These are phyloP conservation scores for Funneliformis geosporum DNA, from an alignment of 192 early-diverging fungal species.

Conservation along the genomic window DNA sequence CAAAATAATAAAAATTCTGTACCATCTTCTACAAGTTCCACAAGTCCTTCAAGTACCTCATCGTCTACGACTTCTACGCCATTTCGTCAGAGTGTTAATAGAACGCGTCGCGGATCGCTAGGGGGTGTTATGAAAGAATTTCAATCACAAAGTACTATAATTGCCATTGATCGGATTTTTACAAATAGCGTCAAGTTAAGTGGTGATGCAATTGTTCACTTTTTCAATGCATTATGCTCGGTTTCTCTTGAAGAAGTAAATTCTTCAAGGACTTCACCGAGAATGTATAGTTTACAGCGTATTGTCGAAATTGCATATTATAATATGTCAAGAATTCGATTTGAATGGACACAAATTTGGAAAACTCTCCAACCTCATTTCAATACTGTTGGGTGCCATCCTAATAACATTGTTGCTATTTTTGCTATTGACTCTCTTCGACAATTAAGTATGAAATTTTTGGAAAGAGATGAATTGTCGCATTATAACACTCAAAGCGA, in stretches of 20 bases:
- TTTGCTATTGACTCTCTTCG: conserved; percentile 91
- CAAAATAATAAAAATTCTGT: conserved; percentile 13
- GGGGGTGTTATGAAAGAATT: conserved; percentile 57
- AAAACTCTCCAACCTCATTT: conserved; percentile 80
- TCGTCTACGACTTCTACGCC: not conserved
- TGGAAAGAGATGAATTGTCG: conserved; percentile 91
- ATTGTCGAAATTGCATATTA: conserved; percentile 96
- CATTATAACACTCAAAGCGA: conserved; percentile 94
- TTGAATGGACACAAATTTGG: conserved; percentile 95
- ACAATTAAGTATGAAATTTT: conserved; percentile 93
- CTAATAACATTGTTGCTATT: conserved; percentile 72
- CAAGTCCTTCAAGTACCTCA: not conserved
- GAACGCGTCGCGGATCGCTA: conserved; percentile 42
- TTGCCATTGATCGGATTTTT: conserved; percentile 88
- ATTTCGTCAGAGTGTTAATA: conserved; percentile 25
- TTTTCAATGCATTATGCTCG: conserved; percentile 82
- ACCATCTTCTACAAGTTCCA: conserved; percentile 13
- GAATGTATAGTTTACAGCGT: conserved; percentile 90
- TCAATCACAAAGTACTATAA: conserved; percentile 76
- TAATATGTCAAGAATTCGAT: conserved; percentile 94
- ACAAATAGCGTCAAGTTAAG: conserved; percentile 75
- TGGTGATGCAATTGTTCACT: conserved; percentile 81
- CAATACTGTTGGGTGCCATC: conserved; percentile 80
- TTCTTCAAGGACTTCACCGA: conserved; percentile 56
- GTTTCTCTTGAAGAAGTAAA: conserved; percentile 89